Evolutionary conservation across 2,329 filamentous ascomycete genomes (phyloP), one percentile per base, ranked within the genome.

Genomic region (Albifimbria verrucaria): DNA sequence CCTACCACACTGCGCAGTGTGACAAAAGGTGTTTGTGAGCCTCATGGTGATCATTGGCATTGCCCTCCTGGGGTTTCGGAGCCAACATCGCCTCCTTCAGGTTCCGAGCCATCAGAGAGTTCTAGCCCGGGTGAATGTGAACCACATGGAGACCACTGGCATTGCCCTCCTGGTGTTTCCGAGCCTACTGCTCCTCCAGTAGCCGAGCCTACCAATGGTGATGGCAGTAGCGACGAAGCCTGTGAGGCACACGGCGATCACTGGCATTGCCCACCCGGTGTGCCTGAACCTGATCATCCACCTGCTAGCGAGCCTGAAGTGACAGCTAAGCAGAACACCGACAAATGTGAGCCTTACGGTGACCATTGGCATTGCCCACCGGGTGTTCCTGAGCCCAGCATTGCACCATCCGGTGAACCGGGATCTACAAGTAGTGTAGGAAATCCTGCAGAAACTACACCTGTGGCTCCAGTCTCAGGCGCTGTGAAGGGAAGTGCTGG

Each of bases 21-120:
- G 22, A 47, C 22, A 7, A 47, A 17, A n/a, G 44, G 22, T n/a
- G 21, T 25, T 25, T 47, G 44, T n/a, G 44, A 47, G 22, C 44
- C 44, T 12, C 44, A 47, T n/a, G 44, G 44, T 26, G 44, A 47
- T 18, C 44, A 47, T n/a, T 47, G 44, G 44, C 44, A 47, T 24
- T 47, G 44, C 23, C 44, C 44, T n/a, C 21, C 22, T 10, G 44
- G 44, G 15, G 44, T 47, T 11, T 23, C 44, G 11, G 44, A 47
- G 23, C 44, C 44, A 9, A 47, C 44, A 4, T 12, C 21, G 9
- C 17, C 44, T 18, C 44, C 44, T 11, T 25, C 44, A 15, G 44
- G 44, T 39, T 39, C 32, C 12, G 32, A 39, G 12, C 32, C 32
- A 6, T 12, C 12, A 17, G 32, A 39, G 18, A 17, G 12, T 12